phyloP scores from a whole-genome alignment of 371 early-diverging fungal genomes.

The Mucor lusitanicus region DNA sequence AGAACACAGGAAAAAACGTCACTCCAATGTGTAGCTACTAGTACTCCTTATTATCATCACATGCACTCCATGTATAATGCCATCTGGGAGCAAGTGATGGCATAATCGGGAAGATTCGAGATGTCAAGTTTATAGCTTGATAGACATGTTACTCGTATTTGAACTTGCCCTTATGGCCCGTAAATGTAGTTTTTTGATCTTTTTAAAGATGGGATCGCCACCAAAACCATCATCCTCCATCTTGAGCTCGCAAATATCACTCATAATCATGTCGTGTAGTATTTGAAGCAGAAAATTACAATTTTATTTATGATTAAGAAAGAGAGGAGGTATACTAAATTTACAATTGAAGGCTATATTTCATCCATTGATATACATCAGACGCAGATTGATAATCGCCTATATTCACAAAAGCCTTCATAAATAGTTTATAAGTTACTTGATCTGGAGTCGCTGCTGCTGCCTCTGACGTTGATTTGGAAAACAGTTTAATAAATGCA shows the following conservation, averaged over 20 bases:
- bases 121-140: neutral
- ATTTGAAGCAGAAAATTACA: neutral
- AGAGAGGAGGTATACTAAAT: slow-evolving; percentile 7
- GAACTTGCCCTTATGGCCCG: too few species aligned
- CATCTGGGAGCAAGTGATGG: too few species aligned
- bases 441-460: slow-evolving; percentile 16
- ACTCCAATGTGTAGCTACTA: neutral
- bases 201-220: too few species aligned
- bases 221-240: too few species aligned
- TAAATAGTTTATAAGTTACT: slow-evolving; percentile 38
- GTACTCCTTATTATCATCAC: too few species aligned
- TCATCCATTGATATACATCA: slow-evolving; percentile 9
- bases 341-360: slow-evolving; percentile 1
- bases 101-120: too few species aligned
- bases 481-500: slow-evolving; percentile 19
- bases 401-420: slow-evolving; percentile 37
- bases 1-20: neutral
- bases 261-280: too few species aligned
- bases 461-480: slow-evolving; percentile 4
- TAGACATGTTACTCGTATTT: neutral
- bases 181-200: too few species aligned
- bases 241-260: too few species aligned
- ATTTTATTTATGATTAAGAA: neutral
- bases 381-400: slow-evolving; percentile 32
- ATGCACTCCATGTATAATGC: too few species aligned